phyloP scores from a whole-genome alignment of 176 grass and related monocot genomes.

The Metroxylon sagu region DNA sequence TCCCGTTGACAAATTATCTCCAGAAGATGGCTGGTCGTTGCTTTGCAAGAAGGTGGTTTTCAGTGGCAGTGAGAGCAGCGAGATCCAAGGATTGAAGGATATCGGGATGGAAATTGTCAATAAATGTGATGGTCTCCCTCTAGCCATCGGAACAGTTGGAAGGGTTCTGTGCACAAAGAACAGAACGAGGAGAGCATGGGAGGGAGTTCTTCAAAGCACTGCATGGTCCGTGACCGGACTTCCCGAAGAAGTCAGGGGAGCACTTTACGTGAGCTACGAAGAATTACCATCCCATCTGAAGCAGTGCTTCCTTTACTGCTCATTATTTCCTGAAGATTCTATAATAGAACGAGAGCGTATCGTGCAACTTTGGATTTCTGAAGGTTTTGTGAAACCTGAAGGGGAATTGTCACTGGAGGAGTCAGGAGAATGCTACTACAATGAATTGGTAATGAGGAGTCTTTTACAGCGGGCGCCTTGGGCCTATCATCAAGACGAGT shows the following conservation, averaged over 20 bases:
- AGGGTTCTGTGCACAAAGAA: conserved; percentile 36
- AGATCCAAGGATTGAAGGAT: conserved; percentile 21
- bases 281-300: conserved; percentile 61
- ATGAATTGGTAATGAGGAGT: conserved; percentile 48
- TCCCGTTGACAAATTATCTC: conserved; percentile 26
- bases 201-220: conserved; percentile 17
- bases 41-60: conserved; percentile 25
- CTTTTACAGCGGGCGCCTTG: conserved; percentile 32
- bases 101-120: conserved; percentile 31
- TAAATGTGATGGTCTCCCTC: conserved; percentile 41
- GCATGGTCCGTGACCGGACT: conserved; percentile 43
- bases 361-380: conserved; percentile 51
- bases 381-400: conserved; percentile 42
- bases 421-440: conserved; percentile 51
- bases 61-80: neutral
- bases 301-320: conserved; percentile 72
- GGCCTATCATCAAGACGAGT: conserved; percentile 7
- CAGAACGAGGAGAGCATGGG: conserved; percentile 20
- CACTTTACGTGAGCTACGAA: conserved; percentile 56
- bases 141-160: conserved; percentile 44
- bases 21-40: conserved; percentile 39
- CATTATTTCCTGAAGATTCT: conserved; percentile 38
- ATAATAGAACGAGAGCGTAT: conserved; percentile 17
- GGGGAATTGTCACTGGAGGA: conserved; percentile 26
- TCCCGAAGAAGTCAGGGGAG: conserved; percentile 27